Base-by-base conservation (phyloP, 2,329 filamentous ascomycete genomes). In the Cladosporium velox region DNA sequence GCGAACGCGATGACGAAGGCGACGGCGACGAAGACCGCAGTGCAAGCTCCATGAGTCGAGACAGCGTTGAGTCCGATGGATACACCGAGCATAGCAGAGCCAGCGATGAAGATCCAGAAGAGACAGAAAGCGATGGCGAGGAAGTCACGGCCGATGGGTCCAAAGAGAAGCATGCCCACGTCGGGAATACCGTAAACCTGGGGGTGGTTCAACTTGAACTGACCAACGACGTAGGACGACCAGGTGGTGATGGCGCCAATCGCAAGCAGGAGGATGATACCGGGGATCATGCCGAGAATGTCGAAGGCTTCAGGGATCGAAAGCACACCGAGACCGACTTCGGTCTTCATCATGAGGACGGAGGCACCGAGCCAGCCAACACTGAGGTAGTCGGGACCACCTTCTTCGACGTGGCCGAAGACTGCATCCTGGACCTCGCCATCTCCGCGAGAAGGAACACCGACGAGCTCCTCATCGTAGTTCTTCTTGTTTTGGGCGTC, bases 21-120 rank as follows among this genome's bases (percentile, higher is more conserved):
- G n/a, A 64, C 52, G n/a, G 58, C 55, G 54, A 58, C 55, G 24
- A 65, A 89, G 77, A 80, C 85, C 11, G 86, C 85, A 0, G 86
- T 88, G 71, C 87, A 90, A 2, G 83, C 77, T 4, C 82, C 83
- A 70, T 89, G 86, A 28, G 80, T 79, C 0, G 85, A 87, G 1
- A 89, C 78, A 0, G 86, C 85, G 70, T 90, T 89, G 60, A 89
- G 77, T 0, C 81, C 87, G 0, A 85, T 85, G 0, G 86, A 86
- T 1, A 87, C 81, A 24, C 85, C 85, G 35, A 89, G 80, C 67
- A 89, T 86, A 6, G 86, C 86, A 1, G 83, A 84, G 1, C 82
- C 86, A 12, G 82, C 80, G 35, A 83, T 83, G n/a, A 89, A 82
- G 62, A 86, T 79, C 66, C 85, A 87, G 6, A 83, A 84, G 5